Conservation (phyloP, 208 protist species). For the Leishmania martiniquensis region DNA sequence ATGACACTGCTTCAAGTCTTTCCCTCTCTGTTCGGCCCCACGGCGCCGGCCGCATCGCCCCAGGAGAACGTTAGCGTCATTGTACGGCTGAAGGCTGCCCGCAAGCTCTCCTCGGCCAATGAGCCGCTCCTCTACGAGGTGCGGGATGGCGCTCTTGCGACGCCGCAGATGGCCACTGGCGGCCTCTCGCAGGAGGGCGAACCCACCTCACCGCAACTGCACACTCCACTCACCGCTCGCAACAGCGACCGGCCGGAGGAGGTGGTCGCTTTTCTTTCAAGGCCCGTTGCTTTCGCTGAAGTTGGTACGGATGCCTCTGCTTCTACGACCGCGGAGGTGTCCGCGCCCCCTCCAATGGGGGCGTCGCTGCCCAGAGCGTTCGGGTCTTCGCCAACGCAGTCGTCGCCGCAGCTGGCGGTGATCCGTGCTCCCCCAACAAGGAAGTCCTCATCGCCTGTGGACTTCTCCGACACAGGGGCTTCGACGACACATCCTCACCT, state of each 20-base stretch:
- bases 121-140: conserved; percentile 20
- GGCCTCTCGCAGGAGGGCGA: conserved; percentile 4
- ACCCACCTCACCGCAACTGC: background rate
- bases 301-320: background rate
- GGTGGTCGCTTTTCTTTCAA: background rate
- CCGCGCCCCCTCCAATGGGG: background rate
- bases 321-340: no score
- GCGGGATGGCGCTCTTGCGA: conserved; percentile 21
- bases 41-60: background rate
- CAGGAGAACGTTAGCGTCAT: conserved; percentile 45
- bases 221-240: background rate
- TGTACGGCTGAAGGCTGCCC: conserved; percentile 32
- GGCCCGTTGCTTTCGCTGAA: background rate
- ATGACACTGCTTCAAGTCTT: background rate
- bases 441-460: background rate
- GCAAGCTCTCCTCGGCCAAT: background rate
- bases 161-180: conserved; percentile 12
- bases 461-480: background rate
- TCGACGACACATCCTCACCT: background rate
- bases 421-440: background rate
- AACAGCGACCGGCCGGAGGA: background rate
- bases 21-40: background rate
- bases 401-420: background rate
- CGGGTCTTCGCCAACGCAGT: background rate
- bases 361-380: background rate